Percentiles rank a stretch among this genome's conserved stretches.
Evolutionary conservation across 225 moss, liverwort and hornwort genomes (phyloP).

Genomic region (Marchantia paleacea): DNA sequence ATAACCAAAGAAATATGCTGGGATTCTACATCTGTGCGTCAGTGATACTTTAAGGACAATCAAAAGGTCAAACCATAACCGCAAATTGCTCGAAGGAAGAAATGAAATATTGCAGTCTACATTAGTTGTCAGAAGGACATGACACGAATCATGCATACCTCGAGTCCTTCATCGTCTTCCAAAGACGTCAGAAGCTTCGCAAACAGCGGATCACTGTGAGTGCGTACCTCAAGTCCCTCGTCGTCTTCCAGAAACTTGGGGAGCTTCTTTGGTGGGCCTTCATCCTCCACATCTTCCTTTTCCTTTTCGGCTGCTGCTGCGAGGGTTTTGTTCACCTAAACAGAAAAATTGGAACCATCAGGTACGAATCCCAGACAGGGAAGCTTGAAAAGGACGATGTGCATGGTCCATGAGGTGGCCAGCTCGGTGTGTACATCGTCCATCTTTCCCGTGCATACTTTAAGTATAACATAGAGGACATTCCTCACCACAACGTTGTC

Average conservation of each 20-base stretch:
- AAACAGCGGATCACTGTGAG: conserved; percentile 13
- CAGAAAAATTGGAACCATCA: background rate
- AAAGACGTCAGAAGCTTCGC: conserved; percentile 64
- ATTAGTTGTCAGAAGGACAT: background rate
- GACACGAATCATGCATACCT: conserved; percentile 42
- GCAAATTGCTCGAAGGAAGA: background rate
- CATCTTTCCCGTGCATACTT: background rate
- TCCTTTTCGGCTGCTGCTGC: conserved; percentile 49
- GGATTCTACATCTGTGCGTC: background rate
- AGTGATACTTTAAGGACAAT: background rate
- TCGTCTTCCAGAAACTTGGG: conserved; percentile 83
- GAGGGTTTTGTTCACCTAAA: conserved; percentile 75
- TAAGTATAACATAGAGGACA: background rate
- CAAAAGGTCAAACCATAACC: background rate
- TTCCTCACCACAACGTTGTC: background rate
- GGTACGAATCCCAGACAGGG: background rate
- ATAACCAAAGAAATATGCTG: background rate
- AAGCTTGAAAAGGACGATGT: background rate
- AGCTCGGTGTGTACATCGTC: background rate
- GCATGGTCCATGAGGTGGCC: too few relatives aligned
- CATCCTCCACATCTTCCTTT: conserved; percentile 58
- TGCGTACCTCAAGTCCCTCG: conserved; percentile 82
- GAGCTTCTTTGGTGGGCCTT: conserved; percentile 69
- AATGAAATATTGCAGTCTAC: too few relatives aligned
- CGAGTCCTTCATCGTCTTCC: conserved; percentile 82